These are phyloP conservation scores for Elongisporangium anandrum DNA, from an alignment of 352 stramenopile species.

Conservation along the genomic window DNA sequence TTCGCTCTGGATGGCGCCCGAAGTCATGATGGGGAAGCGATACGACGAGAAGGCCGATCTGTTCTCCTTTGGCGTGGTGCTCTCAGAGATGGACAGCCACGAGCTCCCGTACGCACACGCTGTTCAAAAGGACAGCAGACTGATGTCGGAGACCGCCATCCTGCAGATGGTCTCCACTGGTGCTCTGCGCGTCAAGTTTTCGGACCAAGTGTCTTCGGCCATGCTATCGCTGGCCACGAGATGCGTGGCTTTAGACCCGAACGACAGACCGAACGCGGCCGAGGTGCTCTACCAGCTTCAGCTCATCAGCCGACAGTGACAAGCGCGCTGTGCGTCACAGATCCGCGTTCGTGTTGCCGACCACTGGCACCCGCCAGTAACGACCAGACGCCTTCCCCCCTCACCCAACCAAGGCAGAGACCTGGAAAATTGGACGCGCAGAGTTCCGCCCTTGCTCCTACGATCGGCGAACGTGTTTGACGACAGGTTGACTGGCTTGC, in stretches of 20 bases:
- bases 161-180: slow-evolving; percentile 42
- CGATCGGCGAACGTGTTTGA: neutral
- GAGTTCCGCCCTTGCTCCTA: neutral
- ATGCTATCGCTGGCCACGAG: neutral
- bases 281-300: slow-evolving; percentile 33
- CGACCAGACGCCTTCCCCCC: neutral
- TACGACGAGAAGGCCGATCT: slow-evolving; percentile 45
- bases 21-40: slow-evolving; percentile 33
- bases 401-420: neutral
- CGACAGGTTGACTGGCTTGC: neutral
- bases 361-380: neutral
- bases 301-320: neutral
- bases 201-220: slow-evolving; percentile 3
- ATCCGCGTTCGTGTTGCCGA: neutral
- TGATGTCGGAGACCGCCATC: slow-evolving; percentile 31
- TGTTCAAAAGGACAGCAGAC: slow-evolving; percentile 10
- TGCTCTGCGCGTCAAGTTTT: slow-evolving; percentile 29
- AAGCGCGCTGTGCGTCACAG: too few relatives aligned
- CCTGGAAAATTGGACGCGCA: neutral
- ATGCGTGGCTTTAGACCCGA: slow-evolving; percentile 32
- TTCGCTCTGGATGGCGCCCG: slow-evolving; percentile 39
- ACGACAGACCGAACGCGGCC: slow-evolving; percentile 23
- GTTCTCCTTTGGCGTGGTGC: slow-evolving; percentile 43
- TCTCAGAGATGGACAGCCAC: slow-evolving; percentile 33
- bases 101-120: slow-evolving; percentile 21